Percentiles rank a stretch among this genome's conserved stretches.
Conservation (phyloP, 129 eudicot genomes). For the Artemisia annua region DNA sequence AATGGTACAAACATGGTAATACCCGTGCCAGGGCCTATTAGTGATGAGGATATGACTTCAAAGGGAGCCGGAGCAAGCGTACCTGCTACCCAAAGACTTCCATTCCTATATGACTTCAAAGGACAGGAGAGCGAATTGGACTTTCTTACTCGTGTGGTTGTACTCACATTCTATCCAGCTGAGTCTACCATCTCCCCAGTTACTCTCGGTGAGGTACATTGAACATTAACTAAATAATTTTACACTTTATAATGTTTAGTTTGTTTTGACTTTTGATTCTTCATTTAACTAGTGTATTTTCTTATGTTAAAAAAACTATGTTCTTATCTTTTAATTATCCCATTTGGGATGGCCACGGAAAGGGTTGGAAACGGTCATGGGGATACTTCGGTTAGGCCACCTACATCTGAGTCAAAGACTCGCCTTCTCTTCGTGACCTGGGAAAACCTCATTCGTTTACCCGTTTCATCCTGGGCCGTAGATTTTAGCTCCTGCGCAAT, state of each 20-base stretch:
- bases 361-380: too few relatives aligned
- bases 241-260: too few relatives aligned
- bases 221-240: slow-evolving; percentile 15
- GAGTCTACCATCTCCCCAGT: slow-evolving; percentile 66
- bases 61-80: slow-evolving; percentile 63
- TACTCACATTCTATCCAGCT: slow-evolving; percentile 82
- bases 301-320: not conserved
- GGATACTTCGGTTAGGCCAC: too few relatives aligned
- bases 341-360: too few relatives aligned
- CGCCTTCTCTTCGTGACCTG: too few relatives aligned
- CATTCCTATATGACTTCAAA: slow-evolving; percentile 75
- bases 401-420: too few relatives aligned
- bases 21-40: slow-evolving; percentile 66
- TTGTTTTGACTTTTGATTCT: not conserved
- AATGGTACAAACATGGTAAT: slow-evolving; percentile 79
- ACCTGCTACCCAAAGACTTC: slow-evolving; percentile 39
- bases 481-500: too few relatives aligned
- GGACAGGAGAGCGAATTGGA: slow-evolving; percentile 84
- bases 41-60: slow-evolving; percentile 72
- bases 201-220: slow-evolving; percentile 89
- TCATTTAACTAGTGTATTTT: not conserved
- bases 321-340: too few relatives aligned
- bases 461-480: too few relatives aligned
- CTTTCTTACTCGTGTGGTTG: slow-evolving; percentile 92
- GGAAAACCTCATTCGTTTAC: too few relatives aligned